Percentiles rank a stretch among this genome's conserved stretches.
Conservation (phyloP, 345 rosid species). For the Murraya koenigii region DNA sequence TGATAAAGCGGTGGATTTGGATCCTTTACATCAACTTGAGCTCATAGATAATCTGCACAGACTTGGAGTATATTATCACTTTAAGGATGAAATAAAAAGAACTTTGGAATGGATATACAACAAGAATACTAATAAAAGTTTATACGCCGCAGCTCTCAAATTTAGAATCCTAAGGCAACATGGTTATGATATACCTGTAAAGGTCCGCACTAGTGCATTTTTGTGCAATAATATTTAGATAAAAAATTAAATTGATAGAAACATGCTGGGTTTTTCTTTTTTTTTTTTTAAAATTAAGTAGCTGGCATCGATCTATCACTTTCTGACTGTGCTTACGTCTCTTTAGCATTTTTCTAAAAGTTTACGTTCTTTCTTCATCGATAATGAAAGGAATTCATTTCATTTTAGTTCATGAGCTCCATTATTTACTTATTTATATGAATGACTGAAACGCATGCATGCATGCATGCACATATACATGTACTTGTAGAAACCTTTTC, state of each 20-base stretch:
- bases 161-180: slow-evolving; percentile 35
- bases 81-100: slow-evolving; percentile 18
- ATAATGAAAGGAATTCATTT: too few species aligned
- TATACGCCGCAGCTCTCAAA: slow-evolving; percentile 27
- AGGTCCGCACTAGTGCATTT: slow-evolving; percentile 17
- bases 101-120: slow-evolving; percentile 7
- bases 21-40: too few species aligned
- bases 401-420: background rate
- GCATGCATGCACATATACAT: background rate
- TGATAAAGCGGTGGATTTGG: too few species aligned
- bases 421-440: background rate
- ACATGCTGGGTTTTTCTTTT: background rate
- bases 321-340: too few species aligned
- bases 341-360: too few species aligned
- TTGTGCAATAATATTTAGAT: background rate
- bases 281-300: too few species aligned
- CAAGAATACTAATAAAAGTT: background rate
- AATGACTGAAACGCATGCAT: background rate
- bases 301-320: too few species aligned
- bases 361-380: too few species aligned
- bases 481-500: background rate
- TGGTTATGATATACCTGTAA: slow-evolving; percentile 16
- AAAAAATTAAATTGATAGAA: background rate
- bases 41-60: slow-evolving; percentile 13
- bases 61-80: slow-evolving; percentile 39